Percentiles rank a stretch among this genome's conserved stretches.
phyloP scores from a whole-genome alignment of 371 early-diverging fungal genomes.

The Syncephalis plumigaleata region DNA sequence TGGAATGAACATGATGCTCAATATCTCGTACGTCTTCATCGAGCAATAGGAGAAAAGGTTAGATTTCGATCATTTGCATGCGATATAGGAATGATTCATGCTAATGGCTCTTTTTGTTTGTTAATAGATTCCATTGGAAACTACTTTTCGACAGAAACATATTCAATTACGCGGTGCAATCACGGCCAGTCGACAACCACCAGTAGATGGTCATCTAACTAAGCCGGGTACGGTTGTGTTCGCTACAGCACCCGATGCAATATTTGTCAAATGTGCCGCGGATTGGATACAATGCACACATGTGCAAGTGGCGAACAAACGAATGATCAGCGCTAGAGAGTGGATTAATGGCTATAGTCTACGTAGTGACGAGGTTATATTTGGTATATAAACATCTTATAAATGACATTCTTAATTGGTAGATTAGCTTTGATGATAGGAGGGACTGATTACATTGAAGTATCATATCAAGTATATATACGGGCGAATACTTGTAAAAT shows the following conservation, averaged over 20 bases:
- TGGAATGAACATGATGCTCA: constrained; percentile 42
- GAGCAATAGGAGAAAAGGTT: constrained; percentile 41
- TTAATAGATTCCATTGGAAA: constrained; percentile 4
- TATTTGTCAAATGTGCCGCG: background rate
- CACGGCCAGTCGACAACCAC: background rate
- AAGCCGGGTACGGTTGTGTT: background rate
- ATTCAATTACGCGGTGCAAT: constrained; percentile 2
- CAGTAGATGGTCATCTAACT: background rate
- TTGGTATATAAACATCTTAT: background rate
- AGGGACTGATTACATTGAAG: too few relatives aligned
- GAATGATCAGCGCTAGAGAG: constrained; percentile 1
- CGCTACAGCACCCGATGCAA: background rate
- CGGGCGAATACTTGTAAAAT: too few relatives aligned
- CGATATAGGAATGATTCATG: background rate
- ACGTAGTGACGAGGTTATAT: constrained; percentile 2
- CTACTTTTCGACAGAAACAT: background rate
- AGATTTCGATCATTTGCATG: background rate
- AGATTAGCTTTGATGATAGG: too few relatives aligned
- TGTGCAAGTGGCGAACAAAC: constrained; percentile 6
- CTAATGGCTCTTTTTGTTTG: background rate
- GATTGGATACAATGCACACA: background rate
- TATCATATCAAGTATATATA: too few relatives aligned
- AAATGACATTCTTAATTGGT: too few relatives aligned
- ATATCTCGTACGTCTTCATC: constrained; percentile 36
- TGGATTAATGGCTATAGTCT: constrained; percentile 8